Evolutionary conservation across 768 basidiomycete species (phyloP).

Genomic region (Exsudoporus frostii): DNA sequence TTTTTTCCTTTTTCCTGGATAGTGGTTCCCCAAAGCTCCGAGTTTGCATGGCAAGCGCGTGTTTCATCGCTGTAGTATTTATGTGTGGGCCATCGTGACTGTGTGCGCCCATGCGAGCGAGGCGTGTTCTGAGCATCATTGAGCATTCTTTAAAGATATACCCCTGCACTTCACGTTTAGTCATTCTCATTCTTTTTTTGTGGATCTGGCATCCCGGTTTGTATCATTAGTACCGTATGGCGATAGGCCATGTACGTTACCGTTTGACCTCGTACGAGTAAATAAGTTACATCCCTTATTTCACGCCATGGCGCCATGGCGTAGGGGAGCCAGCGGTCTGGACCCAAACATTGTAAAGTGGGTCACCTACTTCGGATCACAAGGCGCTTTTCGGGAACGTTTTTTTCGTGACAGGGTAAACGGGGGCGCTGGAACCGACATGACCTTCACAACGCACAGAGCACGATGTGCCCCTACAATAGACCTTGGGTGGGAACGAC

Average conservation of each 20-base stretch:
- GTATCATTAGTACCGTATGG: constrained; percentile 16
- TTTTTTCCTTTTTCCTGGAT: constrained; percentile 2
- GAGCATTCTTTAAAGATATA: constrained; percentile 13
- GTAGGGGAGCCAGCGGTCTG: background rate
- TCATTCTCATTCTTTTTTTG: background rate
- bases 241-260: constrained; percentile 17
- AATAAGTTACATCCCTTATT: constrained; percentile 7
- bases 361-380: constrained; percentile 10
- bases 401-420: background rate
- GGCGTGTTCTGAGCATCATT: constrained; percentile 15
- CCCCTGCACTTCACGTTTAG: constrained; percentile 15
- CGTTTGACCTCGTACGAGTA: constrained; percentile 2
- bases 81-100: constrained; percentile 13
- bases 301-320: background rate
- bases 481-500: background rate
- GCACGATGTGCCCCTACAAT: background rate
- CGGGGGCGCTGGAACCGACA: background rate
- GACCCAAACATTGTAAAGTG: constrained; percentile 15
- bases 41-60: background rate
- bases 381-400: background rate
- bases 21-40: background rate
- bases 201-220: constrained; percentile 24
- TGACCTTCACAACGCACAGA: background rate
- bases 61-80: constrained; percentile 15
- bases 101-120: constrained; percentile 4